Base-by-base conservation (phyloP, 345 rosid species). In the Euphorbia lathyris region DNA sequence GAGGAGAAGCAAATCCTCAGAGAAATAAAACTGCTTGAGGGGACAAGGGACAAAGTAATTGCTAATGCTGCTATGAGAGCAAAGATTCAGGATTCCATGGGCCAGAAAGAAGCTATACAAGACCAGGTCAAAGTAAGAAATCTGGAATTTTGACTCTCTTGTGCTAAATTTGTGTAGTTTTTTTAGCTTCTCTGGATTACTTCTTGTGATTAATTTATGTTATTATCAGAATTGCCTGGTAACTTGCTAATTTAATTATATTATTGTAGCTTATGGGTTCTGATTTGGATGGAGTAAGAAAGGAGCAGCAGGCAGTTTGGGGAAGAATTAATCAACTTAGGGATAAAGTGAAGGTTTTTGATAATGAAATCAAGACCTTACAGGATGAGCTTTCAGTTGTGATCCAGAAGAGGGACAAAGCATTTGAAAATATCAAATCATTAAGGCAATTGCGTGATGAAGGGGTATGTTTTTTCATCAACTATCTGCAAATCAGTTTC, bases 1-100 rank as follows among this genome's bases (percentile, higher is more conserved):
- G 98, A 96, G 85, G 99, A 96, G 86, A 96, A 96, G 83, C 90
- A 96, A 82, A 36, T 90, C 58, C 90, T 96, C 43, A 87, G 82
- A 81, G 98, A 96, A 80, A 86, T 96, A 74, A 90, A 87, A 78
- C 97, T 75, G 79, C 91, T 96, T 61, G 98, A 92, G 79, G 92
- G 89, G 48, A 96, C 99, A 48, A 86, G 99, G 84, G 96, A 86
- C 17, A 87, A 86, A 71, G 99, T 96, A 75, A 84, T 90, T 78
- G 90, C 92, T 53, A 86, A 92, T 85, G 91, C 80, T 66, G 96
- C 91, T 10, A 47, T 83, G 84, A 88, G 88, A 82, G 84, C 94
- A 14, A 88, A 92, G 76, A 86, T 96, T 72, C 90, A 92, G 87
- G 96, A 90, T 58, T 84, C 96, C 29, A 34, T 92, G 83, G 99